These are phyloP conservation scores for Biscogniauxia mediterranea DNA, from an alignment of 2,329 filamentous ascomycete genomes.

Conservation along the genomic window DNA sequence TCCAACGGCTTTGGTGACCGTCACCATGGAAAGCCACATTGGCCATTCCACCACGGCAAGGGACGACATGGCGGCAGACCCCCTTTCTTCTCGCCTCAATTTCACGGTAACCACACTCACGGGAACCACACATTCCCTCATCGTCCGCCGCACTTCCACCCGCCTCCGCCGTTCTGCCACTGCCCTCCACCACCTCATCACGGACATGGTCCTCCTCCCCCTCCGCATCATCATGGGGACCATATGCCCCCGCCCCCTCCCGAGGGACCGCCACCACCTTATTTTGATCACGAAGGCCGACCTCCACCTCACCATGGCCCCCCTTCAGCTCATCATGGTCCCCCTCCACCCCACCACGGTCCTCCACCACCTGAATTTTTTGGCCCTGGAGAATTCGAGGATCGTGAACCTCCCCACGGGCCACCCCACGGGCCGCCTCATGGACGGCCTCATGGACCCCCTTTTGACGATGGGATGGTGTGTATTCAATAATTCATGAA, in stretches of 20 bases:
- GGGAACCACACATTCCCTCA: slow-evolving; percentile 27
- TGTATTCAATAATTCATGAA: background rate
- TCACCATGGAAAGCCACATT: slow-evolving; percentile 17
- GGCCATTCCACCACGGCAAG: slow-evolving; percentile 21
- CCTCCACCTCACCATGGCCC: slow-evolving; percentile 3
- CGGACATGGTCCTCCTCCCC: slow-evolving; percentile 14
- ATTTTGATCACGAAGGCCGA: background rate
- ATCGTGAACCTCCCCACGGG: background rate
- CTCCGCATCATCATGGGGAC: slow-evolving; percentile 9
- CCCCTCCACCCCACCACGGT: slow-evolving; percentile 3
- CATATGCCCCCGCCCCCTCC: slow-evolving; percentile 5
- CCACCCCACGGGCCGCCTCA: no score
- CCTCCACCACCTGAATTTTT: slow-evolving; percentile 6
- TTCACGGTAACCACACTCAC: slow-evolving; percentile 26
- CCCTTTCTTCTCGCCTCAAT: slow-evolving; percentile 17
- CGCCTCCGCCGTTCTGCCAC: slow-evolving; percentile 30
- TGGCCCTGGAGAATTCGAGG: background rate
- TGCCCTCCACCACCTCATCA: slow-evolving; percentile 27
- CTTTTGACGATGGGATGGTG: background rate
- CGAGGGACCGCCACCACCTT: slow-evolving; percentile 6
- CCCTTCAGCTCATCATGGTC: background rate
- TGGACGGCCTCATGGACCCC: background rate
- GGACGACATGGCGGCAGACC: slow-evolving; percentile 17
- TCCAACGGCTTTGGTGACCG: slow-evolving; percentile 20
- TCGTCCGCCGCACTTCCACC: slow-evolving; percentile 22